Base-by-base conservation (phyloP, 306 rosid genomes). In the Vigna radiata region DNA sequence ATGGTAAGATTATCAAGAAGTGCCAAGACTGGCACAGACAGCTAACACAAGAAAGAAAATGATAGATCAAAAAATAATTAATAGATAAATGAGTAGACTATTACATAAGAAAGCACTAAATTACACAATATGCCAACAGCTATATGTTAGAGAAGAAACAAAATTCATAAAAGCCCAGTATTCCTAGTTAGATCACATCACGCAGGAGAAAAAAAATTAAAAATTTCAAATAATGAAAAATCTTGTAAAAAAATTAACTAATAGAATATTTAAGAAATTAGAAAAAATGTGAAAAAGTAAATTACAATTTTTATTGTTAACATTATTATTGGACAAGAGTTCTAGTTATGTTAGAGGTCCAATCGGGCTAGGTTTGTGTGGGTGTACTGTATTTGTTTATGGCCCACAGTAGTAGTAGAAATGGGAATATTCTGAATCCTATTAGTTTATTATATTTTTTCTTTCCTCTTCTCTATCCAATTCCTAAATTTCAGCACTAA, bases 381-480 rank as follows among this genome's bases (percentile, higher is more conserved):
- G 43, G 36, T 54, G 4, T n/a, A 67, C 47, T 8, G 16, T 44
- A 37, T 33, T 46, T 68, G 62, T 50, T 37, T 70, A 33, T 16
- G 44, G 47, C 61, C 46, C 16, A 49, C 6, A 50, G 56, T 50
- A 61, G 36, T 72, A 61, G 46, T 79, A 62, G 62, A 70, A 69
- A 69, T 48, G 53, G 50, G 48, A 79, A 47, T 79, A 71, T 61
- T 49, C 64, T 18, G 9, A 15, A 70, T 65, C 46, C 56, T 75
- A 68, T 61, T 36, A 68, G 58, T 48, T 72, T 37, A 68, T 27
- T 68, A 43, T 72, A 61, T 59, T 36, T 23, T 52, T 7, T 47
- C 41, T 23, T 58, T 54, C 75, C 66, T 81, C 65, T 74, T 81
- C 31, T 37, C 66, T n/a, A n/a, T 47, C 56, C 77, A 68, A 68